Conservation (phyloP, 2,329 filamentous ascomycete species). For the Trichoderma afroharzianum region DNA sequence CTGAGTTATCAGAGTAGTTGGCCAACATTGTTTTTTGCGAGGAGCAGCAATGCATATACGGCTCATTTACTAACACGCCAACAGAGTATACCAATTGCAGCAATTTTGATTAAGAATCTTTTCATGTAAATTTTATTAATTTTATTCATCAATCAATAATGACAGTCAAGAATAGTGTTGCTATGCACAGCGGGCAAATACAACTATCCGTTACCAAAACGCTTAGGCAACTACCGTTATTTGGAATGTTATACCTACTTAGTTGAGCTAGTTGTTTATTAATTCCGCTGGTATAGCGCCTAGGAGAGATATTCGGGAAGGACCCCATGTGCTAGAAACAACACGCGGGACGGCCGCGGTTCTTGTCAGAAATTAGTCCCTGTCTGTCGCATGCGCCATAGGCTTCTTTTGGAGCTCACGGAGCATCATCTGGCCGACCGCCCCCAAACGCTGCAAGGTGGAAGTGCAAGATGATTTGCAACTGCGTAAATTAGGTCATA, state of each 20-base stretch:
- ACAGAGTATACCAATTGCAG: background rate
- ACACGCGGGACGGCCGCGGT: background rate
- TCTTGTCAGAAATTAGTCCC: slow-evolving; percentile 5
- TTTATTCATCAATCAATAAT: background rate
- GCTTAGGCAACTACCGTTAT: background rate
- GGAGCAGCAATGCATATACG: background rate
- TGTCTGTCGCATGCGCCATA: background rate
- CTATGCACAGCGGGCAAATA: background rate
- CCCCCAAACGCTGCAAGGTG: background rate
- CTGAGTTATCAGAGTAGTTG: background rate
- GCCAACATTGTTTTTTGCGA: background rate
- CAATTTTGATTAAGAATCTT: background rate
- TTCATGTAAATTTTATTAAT: background rate
- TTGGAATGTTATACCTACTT: background rate
- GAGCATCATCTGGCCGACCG: slow-evolving; percentile 7
- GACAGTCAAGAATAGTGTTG: background rate
- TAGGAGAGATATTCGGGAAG: background rate
- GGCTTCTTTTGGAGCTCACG: background rate
- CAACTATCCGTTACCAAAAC: background rate
- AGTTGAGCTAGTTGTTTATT: background rate
- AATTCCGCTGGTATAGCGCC: background rate
- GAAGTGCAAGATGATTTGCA: background rate
- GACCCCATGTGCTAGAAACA: background rate
- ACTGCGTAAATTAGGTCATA: background rate
- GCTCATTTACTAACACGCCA: background rate